These are phyloP conservation scores for Zhuliangozyma blackwelliae DNA, from an alignment of 1,139 yeast species.

Conservation along the genomic window DNA sequence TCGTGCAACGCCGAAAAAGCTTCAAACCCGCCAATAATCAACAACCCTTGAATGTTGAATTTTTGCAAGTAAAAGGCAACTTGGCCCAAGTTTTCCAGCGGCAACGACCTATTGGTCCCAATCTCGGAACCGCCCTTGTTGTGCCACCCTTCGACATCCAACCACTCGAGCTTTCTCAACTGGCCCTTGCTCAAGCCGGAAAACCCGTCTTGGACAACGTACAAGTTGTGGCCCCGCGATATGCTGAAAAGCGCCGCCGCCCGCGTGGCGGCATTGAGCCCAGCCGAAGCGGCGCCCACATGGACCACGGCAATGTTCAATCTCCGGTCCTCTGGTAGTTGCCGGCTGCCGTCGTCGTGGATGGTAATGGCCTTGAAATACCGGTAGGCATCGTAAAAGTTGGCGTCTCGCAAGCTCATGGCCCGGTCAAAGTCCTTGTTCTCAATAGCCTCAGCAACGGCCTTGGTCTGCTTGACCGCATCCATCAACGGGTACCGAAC, in stretches of 20 bases:
- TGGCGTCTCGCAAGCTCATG: conserved; percentile 80
- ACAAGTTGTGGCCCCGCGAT: conserved; percentile 84
- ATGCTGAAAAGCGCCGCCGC: conserved; percentile 90
- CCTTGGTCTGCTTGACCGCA: conserved; percentile 80
- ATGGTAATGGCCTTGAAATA: conserved; percentile 68
- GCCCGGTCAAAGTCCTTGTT: conserved; percentile 80
- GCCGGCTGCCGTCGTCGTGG: conserved; percentile 58
- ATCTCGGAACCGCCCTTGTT: conserved; percentile 90
- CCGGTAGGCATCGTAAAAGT: conserved; percentile 72
- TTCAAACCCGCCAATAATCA: conserved; percentile 94
- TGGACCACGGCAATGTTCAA: conserved; percentile 78
- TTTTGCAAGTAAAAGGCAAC: conserved; percentile 89
- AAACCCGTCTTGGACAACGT: conserved; percentile 89
- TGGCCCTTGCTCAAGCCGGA: conserved; percentile 82
- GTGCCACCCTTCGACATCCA: conserved; percentile 87
- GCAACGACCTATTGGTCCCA: conserved; percentile 89
- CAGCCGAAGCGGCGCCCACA: conserved; percentile 97
- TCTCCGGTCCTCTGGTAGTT: conserved; percentile 48
- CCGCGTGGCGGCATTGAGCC: conserved; percentile 88
- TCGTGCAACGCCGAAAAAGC: conserved; percentile 82
- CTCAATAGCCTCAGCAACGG: conserved; percentile 82
- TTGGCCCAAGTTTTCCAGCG: conserved; percentile 79
- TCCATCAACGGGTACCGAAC: conserved; percentile 81
- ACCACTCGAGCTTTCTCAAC: conserved; percentile 73
- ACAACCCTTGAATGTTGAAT: conserved; percentile 76